A percentile compares a stretch with the other conserved stretches of the same genome.
Conservation (phyloP, 2,329 filamentous ascomycete genomes). For the Penicillium italicum region DNA sequence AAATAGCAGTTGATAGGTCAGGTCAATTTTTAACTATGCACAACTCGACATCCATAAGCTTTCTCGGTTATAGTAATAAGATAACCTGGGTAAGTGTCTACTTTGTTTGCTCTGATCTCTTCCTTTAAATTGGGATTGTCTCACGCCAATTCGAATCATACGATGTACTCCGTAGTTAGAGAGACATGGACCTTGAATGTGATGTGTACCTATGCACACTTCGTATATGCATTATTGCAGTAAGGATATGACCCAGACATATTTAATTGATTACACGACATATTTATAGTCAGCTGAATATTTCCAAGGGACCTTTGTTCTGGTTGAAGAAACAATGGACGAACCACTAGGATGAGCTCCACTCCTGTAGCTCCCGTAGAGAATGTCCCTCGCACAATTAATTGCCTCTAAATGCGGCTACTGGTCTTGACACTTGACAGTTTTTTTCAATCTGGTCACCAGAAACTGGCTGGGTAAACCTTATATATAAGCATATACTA, state of each 20-base stretch:
- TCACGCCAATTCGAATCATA: not conserved
- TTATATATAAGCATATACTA: too few species aligned
- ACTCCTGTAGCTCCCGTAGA: too few species aligned
- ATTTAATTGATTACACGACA: not conserved
- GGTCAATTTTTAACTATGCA: not conserved
- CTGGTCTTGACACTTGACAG: too few species aligned
- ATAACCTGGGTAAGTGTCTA: not conserved
- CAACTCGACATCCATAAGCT: not conserved
- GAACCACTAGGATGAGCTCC: too few species aligned
- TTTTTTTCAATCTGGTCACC: too few species aligned
- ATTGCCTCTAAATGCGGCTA: too few species aligned
- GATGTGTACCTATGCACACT: not conserved
- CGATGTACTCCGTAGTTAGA: not conserved
- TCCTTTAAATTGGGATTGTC: not conserved
- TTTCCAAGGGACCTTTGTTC: not conserved
- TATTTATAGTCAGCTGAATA: not conserved
- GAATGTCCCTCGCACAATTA: too few species aligned
- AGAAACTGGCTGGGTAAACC: too few species aligned
- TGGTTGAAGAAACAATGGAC: constrained; percentile 1
- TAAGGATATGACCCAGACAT: not conserved
- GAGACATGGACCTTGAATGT: not conserved
- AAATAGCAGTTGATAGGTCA: not conserved
- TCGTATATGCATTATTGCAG: not conserved
- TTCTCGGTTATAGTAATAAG: not conserved
- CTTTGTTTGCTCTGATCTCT: not conserved